Evolutionary conservation across 768 basidiomycete species (phyloP).

Genomic region (Suillus variegatus): DNA sequence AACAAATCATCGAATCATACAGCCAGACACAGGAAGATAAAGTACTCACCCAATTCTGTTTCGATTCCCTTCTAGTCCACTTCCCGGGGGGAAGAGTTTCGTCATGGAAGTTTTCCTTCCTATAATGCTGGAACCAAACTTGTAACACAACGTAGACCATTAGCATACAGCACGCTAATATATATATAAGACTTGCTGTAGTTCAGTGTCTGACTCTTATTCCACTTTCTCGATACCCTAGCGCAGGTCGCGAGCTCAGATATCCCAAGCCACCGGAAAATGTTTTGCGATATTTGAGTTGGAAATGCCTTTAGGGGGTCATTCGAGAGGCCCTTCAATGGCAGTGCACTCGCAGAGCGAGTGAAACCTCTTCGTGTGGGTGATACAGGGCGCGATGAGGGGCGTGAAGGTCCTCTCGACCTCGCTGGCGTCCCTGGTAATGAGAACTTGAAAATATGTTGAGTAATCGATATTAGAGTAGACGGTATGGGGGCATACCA

Average conservation of each 20-base stretch:
- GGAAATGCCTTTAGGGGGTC: conserved; percentile 76
- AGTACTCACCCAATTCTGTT: conserved; percentile 78
- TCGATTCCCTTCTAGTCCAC: conserved; percentile 94
- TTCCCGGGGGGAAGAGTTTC: conserved; percentile 77
- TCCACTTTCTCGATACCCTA: conserved; percentile 85
- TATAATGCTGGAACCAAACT: conserved; percentile 96
- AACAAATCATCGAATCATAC: conserved; percentile 7
- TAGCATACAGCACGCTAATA: background rate
- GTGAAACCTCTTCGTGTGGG: conserved; percentile 22
- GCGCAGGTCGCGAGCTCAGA: conserved; percentile 76
- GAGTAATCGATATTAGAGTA: conserved; percentile 11
- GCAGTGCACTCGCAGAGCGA: conserved; percentile 23
- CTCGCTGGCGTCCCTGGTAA: conserved; percentile 66
- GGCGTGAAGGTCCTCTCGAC: conserved; percentile 55
- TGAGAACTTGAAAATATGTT: conserved; percentile 50
- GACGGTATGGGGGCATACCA: conserved; percentile 46
- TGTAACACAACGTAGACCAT: conserved; percentile 4
- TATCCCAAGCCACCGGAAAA: conserved; percentile 66
- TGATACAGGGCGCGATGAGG: conserved; percentile 37
- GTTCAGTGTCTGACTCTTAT: conserved; percentile 85
- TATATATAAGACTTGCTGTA: conserved; percentile 56
- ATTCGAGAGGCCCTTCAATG: conserved; percentile 21
- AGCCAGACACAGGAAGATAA: conserved; percentile 6
- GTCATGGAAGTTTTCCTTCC: conserved; percentile 86
- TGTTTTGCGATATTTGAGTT: conserved; percentile 78